A percentile compares a stretch with the other conserved stretches of the same genome.
Evolutionary conservation across 1,139 yeast genomes (phyloP).

Genomic region (Suhomyces kunorum): DNA sequence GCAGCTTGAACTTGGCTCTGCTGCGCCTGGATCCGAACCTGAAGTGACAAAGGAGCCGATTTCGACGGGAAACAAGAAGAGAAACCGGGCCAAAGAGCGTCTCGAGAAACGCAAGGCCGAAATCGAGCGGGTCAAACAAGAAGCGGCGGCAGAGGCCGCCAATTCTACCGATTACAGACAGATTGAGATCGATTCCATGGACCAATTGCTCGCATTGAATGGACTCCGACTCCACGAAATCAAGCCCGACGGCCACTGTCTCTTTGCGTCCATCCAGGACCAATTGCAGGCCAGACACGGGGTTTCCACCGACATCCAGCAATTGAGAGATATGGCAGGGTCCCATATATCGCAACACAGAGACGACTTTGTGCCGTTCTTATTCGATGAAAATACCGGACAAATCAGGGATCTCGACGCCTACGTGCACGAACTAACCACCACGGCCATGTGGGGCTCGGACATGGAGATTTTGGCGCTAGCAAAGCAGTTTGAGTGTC

Average conservation of each 20-base stretch:
- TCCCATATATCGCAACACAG: conserved; percentile 61
- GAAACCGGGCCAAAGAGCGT: conserved; percentile 85
- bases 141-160: conserved; percentile 73
- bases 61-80: conserved; percentile 20
- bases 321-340: conserved; percentile 67
- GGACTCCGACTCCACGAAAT: conserved; percentile 62
- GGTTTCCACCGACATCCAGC: conserved; percentile 43
- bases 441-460: conserved; percentile 94
- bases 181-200: conserved; percentile 69
- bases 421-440: conserved; percentile 68
- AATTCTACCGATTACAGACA: conserved; percentile 64
- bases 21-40: neutral
- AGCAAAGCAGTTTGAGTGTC: conserved; percentile 64
- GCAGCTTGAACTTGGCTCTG: conserved; percentile 39
- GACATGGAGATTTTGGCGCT: conserved; percentile 88
- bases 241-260: conserved; percentile 91
- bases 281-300: conserved; percentile 61
- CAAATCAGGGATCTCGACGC: conserved; percentile 61
- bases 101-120: conserved; percentile 76
- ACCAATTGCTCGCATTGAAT: conserved; percentile 48
- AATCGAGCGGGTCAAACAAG: conserved; percentile 57
- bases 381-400: conserved; percentile 75
- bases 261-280: conserved; percentile 82
- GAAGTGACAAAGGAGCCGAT: too few relatives aligned
- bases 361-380: conserved; percentile 76